Percentiles rank a stretch among this genome's conserved stretches.
Evolutionary conservation across 2,329 filamentous ascomycete genomes (phyloP).

Genomic region (Alternaria arbusti): DNA sequence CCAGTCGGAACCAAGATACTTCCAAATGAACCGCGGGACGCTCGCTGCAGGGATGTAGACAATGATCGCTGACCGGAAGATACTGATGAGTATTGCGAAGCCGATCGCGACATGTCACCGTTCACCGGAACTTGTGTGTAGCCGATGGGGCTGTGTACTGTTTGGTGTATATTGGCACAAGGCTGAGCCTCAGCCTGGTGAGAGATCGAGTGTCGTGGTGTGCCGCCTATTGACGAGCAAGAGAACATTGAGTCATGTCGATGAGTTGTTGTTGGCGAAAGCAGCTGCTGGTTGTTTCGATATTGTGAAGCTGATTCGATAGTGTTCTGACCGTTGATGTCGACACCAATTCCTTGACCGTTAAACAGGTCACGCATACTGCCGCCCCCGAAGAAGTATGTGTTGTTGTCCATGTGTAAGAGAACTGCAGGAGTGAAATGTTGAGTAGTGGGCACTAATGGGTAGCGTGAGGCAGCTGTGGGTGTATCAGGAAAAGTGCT

Average conservation of each 20-base stretch:
- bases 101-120: slow-evolving; percentile 14
- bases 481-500: not conserved
- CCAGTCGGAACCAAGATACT: not conserved
- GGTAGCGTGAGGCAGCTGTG: not conserved
- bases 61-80: slow-evolving; percentile 7
- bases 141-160: slow-evolving; percentile 1
- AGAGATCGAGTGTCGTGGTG: not conserved
- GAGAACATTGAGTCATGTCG: slow-evolving; percentile 21
- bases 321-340: not conserved
- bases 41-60: not conserved
- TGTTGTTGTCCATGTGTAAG: slow-evolving; percentile 1
- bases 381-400: slow-evolving; percentile 2
- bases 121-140: slow-evolving; percentile 8
- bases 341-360: not conserved
- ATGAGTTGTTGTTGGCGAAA: slow-evolving; percentile 10
- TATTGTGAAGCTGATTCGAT: slow-evolving; percentile 9
- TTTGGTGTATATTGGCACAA: slow-evolving; percentile 8
- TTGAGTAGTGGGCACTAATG: not conserved
- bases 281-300: slow-evolving; percentile 12
- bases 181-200: slow-evolving; percentile 28
- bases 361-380: slow-evolving; percentile 1
- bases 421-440: not conserved
- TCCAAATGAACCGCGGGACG: not conserved
- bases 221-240: slow-evolving; percentile 11
- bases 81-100: slow-evolving; percentile 15